Conservation (phyloP, 495 filamentous ascomycete genomes). For the Penicillium antarcticum region DNA sequence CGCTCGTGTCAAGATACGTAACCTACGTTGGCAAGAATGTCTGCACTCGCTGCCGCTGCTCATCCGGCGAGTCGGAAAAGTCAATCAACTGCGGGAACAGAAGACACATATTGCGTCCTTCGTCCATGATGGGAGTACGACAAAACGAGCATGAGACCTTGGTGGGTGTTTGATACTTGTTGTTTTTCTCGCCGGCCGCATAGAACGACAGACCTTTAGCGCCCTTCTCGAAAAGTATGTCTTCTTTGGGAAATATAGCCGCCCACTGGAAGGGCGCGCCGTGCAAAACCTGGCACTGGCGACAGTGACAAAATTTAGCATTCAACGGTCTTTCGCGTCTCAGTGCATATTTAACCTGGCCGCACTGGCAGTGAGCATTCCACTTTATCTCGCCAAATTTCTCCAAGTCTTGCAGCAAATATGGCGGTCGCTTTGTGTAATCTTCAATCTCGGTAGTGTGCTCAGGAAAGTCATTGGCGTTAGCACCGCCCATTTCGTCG, state of each 20-base stretch:
- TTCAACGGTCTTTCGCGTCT: slow-evolving; percentile 67
- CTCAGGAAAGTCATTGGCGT: too few species aligned
- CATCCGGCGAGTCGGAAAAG: slow-evolving; percentile 54
- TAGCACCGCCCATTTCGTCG: too few species aligned
- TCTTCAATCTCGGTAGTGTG: too few species aligned
- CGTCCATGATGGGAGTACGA: slow-evolving; percentile 83
- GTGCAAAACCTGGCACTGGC: slow-evolving; percentile 77
- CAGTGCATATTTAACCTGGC: slow-evolving; percentile 67
- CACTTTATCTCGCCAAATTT: slow-evolving; percentile 62
- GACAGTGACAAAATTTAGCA: slow-evolving; percentile 83
- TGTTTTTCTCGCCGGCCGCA: slow-evolving; percentile 58
- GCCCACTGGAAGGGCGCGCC: slow-evolving; percentile 90
- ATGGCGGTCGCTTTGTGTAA: too few species aligned
- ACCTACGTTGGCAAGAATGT: slow-evolving; percentile 65
- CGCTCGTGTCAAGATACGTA: slow-evolving; percentile 2
- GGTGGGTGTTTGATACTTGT: slow-evolving; percentile 70
- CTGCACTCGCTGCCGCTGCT: slow-evolving; percentile 37
- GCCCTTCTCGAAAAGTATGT: slow-evolving; percentile 73
- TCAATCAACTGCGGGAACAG: slow-evolving; percentile 76
- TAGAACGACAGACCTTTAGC: slow-evolving; percentile 76
- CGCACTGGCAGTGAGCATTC: slow-evolving; percentile 76
- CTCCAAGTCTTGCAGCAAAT: slow-evolving; percentile 9
- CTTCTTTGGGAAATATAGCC: slow-evolving; percentile 80
- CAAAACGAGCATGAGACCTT: slow-evolving; percentile 83
- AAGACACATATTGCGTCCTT: slow-evolving; percentile 81